Percentiles rank a stretch among this genome's conserved stretches.
Conservation (phyloP, 495 filamentous ascomycete genomes). For the Glarea lozoyensis region DNA sequence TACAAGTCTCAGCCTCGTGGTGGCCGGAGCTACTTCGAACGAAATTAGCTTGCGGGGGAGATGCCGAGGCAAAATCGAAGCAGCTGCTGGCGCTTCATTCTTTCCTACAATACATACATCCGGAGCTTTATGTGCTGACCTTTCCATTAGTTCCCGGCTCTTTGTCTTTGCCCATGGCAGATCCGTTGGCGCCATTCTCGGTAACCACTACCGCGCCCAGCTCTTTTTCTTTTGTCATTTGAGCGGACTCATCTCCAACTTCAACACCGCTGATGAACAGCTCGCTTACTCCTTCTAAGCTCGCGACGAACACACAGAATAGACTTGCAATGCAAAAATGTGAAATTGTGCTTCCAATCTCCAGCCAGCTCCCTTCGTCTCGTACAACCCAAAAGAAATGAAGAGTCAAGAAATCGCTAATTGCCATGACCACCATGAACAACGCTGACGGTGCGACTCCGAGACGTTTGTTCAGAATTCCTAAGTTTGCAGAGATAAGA, state of each 20-base stretch:
- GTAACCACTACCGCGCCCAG: conserved; percentile 10
- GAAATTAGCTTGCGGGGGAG: no score
- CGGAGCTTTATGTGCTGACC: conserved; percentile 4
- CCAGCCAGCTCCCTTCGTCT: conserved; percentile 94
- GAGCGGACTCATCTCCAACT: conserved; percentile 36
- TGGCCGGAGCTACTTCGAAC: no score
- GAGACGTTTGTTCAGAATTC: conserved; percentile 79
- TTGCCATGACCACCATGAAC: conserved; percentile 91
- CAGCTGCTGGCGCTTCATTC: no score
- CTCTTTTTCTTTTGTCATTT: conserved; percentile 22
- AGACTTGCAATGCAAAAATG: conserved; percentile 89
- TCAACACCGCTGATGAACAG: conserved; percentile 76
- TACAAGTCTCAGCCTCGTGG: no score
- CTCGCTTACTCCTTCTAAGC: conserved; percentile 77
- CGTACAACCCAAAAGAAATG: conserved; percentile 97
- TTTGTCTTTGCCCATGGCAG: conserved; percentile 1
- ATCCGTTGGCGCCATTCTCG: conserved; percentile 3
- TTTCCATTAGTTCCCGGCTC: conserved; percentile 7
- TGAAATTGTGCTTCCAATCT: conserved; percentile 92
- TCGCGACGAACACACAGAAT: conserved; percentile 84
- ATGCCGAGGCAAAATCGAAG: no score
- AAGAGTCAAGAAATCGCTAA: conserved; percentile 86
- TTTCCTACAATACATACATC: conserved; percentile 1
- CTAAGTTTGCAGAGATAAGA: conserved; percentile 85
- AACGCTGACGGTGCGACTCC: conserved; percentile 76